These are phyloP conservation scores for Cyberlindnera nakhonratchasimensis DNA, from an alignment of 805 yeast species.

Conservation along the genomic window DNA sequence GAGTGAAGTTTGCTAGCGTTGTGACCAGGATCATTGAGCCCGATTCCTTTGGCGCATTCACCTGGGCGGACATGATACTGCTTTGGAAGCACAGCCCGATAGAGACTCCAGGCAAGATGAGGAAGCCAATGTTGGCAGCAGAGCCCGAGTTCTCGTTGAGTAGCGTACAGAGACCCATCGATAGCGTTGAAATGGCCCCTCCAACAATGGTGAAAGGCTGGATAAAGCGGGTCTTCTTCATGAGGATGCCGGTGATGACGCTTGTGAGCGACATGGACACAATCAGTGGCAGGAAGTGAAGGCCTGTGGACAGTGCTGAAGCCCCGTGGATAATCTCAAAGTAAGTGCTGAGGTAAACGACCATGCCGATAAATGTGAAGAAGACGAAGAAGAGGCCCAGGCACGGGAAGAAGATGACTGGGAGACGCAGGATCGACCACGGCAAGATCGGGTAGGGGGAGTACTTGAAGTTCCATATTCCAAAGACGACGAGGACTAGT, in stretches of 20 bases:
- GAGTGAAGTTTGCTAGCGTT: constrained; percentile 37
- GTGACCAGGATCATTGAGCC: constrained; percentile 47
- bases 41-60: constrained; percentile 46
- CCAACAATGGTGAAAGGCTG: constrained; percentile 40
- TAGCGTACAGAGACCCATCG: constrained; percentile 43
- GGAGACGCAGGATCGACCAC: constrained; percentile 16
- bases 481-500: background rate
- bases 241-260: constrained; percentile 33
- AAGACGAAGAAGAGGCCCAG: constrained; percentile 1
- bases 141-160: constrained; percentile 36
- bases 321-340: constrained; percentile 32
- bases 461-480: constrained; percentile 4
- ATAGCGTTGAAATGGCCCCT: constrained; percentile 37
- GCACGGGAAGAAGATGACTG: constrained; percentile 2
- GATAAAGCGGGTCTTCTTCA: constrained; percentile 37
- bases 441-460: constrained; percentile 17
- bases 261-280: constrained; percentile 32
- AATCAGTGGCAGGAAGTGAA: constrained; percentile 40
- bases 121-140: constrained; percentile 40
- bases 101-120: constrained; percentile 45
- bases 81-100: constrained; percentile 48
- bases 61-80: constrained; percentile 40
- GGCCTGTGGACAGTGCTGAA: constrained; percentile 43
- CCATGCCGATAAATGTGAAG: constrained; percentile 3
- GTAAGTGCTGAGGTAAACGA: constrained; percentile 5